Evolutionary conservation across 306 rosid species (phyloP).

Genomic region (Leucaena leucocephala): DNA sequence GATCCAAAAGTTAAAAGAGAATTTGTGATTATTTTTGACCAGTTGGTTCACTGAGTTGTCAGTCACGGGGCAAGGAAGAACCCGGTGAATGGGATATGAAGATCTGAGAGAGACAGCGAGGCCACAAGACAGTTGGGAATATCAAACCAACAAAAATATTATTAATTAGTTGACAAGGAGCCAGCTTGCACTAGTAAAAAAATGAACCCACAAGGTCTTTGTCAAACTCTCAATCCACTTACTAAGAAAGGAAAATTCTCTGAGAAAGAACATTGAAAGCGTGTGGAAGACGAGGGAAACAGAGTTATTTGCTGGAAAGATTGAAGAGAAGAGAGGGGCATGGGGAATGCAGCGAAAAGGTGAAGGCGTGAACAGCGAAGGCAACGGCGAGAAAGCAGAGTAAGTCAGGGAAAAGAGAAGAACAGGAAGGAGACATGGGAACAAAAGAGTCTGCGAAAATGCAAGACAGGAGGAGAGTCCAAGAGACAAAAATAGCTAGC

Average conservation of each 20-base stretch:
- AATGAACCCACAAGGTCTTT: constrained; percentile 1
- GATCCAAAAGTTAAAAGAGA: constrained; percentile 33
- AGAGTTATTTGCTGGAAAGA: constrained; percentile 13
- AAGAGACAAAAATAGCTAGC: constrained; percentile 46
- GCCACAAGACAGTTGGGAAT: background rate
- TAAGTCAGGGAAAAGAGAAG: background rate
- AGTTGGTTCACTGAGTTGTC: background rate
- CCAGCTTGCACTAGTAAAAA: constrained; percentile 4
- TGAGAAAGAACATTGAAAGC: background rate
- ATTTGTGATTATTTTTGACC: constrained; percentile 33
- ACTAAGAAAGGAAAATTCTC: constrained; percentile 6
- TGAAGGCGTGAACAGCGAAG: background rate
- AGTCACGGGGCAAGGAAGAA: constrained; percentile 15
- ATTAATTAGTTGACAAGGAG: constrained; percentile 8
- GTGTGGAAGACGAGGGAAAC: background rate
- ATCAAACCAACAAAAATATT: background rate
- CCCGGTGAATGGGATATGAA: background rate
- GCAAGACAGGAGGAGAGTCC: background rate
- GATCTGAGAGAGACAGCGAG: background rate
- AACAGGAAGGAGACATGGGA: background rate
- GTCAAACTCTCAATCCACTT: constrained; percentile 24
- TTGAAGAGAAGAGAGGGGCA: background rate
- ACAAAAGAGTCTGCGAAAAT: constrained; percentile 10
- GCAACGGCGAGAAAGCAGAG: background rate
- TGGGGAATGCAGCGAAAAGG: background rate